Evolutionary conservation across 345 rosid species (phyloP), one percentile per base, ranked within the genome.

Genomic region (Abelmoschus esculentus): DNA sequence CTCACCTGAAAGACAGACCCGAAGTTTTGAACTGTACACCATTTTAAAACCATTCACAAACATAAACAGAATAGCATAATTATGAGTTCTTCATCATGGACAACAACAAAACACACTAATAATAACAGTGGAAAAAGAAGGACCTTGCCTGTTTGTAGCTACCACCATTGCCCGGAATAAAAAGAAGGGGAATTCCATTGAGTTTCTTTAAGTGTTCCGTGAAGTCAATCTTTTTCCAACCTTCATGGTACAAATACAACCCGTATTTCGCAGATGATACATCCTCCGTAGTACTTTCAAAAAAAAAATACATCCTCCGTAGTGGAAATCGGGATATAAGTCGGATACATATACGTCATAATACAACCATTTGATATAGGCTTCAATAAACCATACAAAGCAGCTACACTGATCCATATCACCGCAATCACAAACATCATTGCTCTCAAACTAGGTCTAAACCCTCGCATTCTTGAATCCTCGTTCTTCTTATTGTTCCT

Each of bases 311-410:
- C n/a, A n/a, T n/a, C n/a, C n/a, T n/a, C n/a, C 34, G 70, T 69
- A 4, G 81, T 72, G 38, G 96, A 82, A 69, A 95, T 87, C 0
- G 98, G 99, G 73, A 95, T 84, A 61, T 95, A 95, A 1, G 96
- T 91, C 0, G 99, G 99, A 85, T 95, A 91, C 99, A 95, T 95
- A 67, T 91, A 95, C 6, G 99, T 95, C 99, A 95, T 95, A 6
- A 77, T 72, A 65, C 99, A 95, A 15, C 98, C 98, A 80, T 88
- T 91, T 6, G 89, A 82, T 71, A 88, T 63, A 14, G 98, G 99
- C 80, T 86, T 87, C 38, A 89, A 49, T 73, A 91, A 74, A 66
- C 87, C 90, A 73, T 84, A 88, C 75, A 90, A 61, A 70, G 88
- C 90, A 7, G 82, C 75, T 61, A 90, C n/a, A 59, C 85, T 86